Evolutionary conservation across 2,329 filamentous ascomycete genomes (phyloP), one percentile per base, ranked within the genome.

Genomic region (Rhynchosporium graminicola): DNA sequence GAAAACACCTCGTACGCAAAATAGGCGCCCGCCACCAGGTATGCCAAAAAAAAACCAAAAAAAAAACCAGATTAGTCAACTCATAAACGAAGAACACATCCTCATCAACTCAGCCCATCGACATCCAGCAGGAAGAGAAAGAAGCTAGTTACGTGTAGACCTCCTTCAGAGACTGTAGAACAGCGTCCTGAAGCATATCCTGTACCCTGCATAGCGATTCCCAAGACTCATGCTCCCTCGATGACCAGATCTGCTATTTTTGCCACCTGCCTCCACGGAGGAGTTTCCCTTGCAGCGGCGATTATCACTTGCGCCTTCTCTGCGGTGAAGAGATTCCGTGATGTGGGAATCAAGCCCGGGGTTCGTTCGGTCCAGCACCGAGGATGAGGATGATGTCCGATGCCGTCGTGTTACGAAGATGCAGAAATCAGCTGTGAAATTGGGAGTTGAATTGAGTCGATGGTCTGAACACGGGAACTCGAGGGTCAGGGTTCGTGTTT

Each of bases 1-100:
- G 71, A 61, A 10, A 76, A 77, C 10, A 81, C 74, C 67, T 84
- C 79, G 57, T 84, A 80, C 3, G 73, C 78, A 60, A 80, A 84
- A 65, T 83, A 82, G 67, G 20, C 20, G 20, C 20, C 20, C 20
- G 20, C 20, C 20, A 20, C 20, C 20, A 20, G 20, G 20, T 20
- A 20, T 20, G 20, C 20, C 20, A 20, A 20, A 20, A 20, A 20
- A 20, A 20, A 83, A 84, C 20, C 1, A 20, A 20, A 20, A 20
- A 20, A 20, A 20, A 83, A 84, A 46, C 80, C 67, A 48, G 20
- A 8, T 26, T 46, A 10, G 33, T 36, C 33, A 36, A 10, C 33
- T 6, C 33, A 6, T 36, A 36, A 10, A 36, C 5, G 2, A 36
- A 1, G 3, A 46, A 46, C n/a, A n/a, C 20, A n/a, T n/a, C n/a